Evolutionary conservation across 1,139 yeast species (phyloP).

Genomic region (Yamadazyma trypodendri): DNA sequence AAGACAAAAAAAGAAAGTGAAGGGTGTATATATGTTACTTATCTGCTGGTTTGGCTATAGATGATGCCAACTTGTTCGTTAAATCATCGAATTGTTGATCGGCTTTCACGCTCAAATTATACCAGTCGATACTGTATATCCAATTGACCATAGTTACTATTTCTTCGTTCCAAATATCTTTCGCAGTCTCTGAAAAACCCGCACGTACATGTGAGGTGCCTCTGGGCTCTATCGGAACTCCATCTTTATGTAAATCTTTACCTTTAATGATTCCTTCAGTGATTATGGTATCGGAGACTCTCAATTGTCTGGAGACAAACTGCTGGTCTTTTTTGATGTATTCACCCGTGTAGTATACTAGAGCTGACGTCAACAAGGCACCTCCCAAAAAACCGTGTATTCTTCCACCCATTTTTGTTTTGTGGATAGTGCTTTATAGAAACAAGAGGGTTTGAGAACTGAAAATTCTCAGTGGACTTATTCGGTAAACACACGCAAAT

Average conservation of each 20-base stretch:
- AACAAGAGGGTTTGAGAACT: background rate
- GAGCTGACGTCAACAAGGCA: constrained; percentile 60
- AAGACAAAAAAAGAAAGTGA: constrained; percentile 12
- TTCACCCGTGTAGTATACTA: constrained; percentile 63
- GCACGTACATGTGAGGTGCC: constrained; percentile 36
- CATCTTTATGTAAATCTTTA: constrained; percentile 30
- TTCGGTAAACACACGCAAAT: background rate
- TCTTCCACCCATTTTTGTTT: constrained; percentile 56
- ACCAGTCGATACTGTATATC: constrained; percentile 57
- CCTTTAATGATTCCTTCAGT: constrained; percentile 49
- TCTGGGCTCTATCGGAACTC: constrained; percentile 20
- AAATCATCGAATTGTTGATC: constrained; percentile 34
- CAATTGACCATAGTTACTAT: constrained; percentile 66
- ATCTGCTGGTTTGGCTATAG: background rate
- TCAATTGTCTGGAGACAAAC: constrained; percentile 48
- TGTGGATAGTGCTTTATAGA: background rate
- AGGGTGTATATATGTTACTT: background rate
- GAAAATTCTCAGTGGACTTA: no score
- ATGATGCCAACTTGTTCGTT: constrained; percentile 29
- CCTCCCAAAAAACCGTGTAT: constrained; percentile 72
- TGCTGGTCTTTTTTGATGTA: constrained; percentile 52
- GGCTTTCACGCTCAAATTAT: constrained; percentile 37
- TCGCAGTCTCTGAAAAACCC: constrained; percentile 56
- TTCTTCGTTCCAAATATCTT: constrained; percentile 83
- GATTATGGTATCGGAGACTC: constrained; percentile 47